These are phyloP conservation scores for Colletotrichum plurivorum DNA, from an alignment of 2,329 filamentous ascomycete species.

Conservation along the genomic window DNA sequence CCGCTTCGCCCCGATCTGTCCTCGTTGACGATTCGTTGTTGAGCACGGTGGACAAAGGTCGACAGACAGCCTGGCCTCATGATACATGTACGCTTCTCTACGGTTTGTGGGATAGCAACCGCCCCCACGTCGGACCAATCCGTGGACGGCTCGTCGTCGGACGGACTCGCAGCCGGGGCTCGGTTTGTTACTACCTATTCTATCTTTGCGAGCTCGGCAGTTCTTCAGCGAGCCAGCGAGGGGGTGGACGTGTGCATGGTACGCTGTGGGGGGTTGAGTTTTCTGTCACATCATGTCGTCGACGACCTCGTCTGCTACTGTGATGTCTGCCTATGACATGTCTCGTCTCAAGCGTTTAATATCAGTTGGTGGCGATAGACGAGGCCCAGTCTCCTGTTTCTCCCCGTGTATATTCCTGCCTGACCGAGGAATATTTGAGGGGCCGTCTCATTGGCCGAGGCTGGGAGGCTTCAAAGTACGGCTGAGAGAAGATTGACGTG, in stretches of 20 bases:
- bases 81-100: conserved; percentile 29
- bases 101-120: too few relatives aligned
- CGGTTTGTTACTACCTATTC: not conserved
- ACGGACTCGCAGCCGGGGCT: conserved; percentile 16
- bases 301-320: too few relatives aligned
- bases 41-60: too few relatives aligned
- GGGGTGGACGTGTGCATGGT: not conserved
- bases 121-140: conserved; percentile 9
- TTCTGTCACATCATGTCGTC: too few relatives aligned
- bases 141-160: conserved; percentile 8
- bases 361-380: conserved; percentile 4
- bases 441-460: conserved; percentile 13
- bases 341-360: not conserved
- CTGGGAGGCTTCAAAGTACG: not conserved
- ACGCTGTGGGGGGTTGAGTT: conserved; percentile 2
- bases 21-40: too few relatives aligned
- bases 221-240: conserved; percentile 25
- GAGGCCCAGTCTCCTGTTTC: not conserved
- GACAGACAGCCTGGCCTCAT: conserved; percentile 15
- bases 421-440: conserved; percentile 8
- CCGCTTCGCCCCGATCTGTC: too few relatives aligned
- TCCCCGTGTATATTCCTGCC: conserved; percentile 1
- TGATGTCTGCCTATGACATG: not conserved
- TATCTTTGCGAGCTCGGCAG: conserved; percentile 6
- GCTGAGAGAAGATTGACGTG: conserved; percentile 15